phyloP scores from a whole-genome alignment of 305 asterid genomes.

The Fraxinus albicans region DNA sequence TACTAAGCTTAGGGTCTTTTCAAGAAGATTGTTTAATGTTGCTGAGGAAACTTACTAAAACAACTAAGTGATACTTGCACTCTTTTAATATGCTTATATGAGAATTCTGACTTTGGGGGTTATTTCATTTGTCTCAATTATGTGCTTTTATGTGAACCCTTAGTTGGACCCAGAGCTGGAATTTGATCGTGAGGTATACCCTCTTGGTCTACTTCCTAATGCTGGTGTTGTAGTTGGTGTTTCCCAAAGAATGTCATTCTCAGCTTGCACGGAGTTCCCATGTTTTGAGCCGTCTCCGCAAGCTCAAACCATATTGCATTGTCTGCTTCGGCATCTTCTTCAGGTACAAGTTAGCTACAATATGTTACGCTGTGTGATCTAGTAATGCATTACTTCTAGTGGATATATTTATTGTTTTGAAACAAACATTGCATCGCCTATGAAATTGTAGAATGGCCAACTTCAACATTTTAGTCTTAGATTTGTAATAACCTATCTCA shows the following conservation, averaged over 20 bases:
- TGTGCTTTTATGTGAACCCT: conserved; percentile 36
- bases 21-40: background rate
- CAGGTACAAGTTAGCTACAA: conserved; percentile 56
- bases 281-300: conserved; percentile 99
- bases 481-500: background rate
- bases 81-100: conserved; percentile 7
- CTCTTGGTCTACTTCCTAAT: conserved; percentile 95
- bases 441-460: background rate
- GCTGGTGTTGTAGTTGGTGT: conserved; percentile 99
- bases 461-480: background rate
- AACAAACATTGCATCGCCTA: background rate
- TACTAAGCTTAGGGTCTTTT: background rate
- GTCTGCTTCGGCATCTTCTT: conserved; percentile 97
- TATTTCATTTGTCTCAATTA: conserved; percentile 23
- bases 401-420: background rate
- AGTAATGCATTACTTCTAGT: background rate
- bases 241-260: conserved; percentile 97
- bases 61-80: background rate
- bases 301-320: conserved; percentile 97
- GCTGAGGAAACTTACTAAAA: background rate
- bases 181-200: conserved; percentile 98
- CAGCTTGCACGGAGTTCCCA: conserved; percentile 99
- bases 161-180: conserved; percentile 99
- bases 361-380: conserved; percentile 1
- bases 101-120: conserved; percentile 1